Evolutionary conservation across 345 rosid genomes (phyloP).

Genomic region (Adansonia digitata): DNA sequence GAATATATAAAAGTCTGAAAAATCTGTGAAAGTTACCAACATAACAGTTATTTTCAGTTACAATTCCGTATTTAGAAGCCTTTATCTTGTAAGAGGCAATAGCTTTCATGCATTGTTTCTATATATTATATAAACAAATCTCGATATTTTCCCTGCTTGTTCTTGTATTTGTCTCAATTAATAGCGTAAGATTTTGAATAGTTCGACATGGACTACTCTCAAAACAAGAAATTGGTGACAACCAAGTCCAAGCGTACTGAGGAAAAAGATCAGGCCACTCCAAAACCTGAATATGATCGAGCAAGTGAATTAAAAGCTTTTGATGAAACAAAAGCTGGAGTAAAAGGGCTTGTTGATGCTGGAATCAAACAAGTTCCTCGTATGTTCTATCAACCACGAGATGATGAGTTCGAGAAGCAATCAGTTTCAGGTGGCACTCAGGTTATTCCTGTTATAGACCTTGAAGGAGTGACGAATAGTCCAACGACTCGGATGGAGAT

Average conservation of each 20-base stretch:
- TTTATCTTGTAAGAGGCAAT: not conserved
- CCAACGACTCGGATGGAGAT: not conserved
- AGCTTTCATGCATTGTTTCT: not conserved
- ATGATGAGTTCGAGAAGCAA: not conserved
- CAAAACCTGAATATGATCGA: constrained; percentile 1
- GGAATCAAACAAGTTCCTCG: constrained; percentile 22
- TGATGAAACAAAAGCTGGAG: constrained; percentile 28
- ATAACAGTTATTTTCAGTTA: not conserved
- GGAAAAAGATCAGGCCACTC: not conserved
- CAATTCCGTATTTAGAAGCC: not conserved
- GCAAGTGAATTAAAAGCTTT: constrained; percentile 18
- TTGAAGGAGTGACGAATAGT: constrained; percentile 8
- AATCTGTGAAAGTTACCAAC: not conserved
- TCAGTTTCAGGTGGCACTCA: not conserved
- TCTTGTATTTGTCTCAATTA: not conserved
- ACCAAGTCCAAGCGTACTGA: not conserved
- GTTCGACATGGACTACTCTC: not conserved
- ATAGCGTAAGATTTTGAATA: not conserved
- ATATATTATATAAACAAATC: not conserved
- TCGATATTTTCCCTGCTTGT: not conserved
- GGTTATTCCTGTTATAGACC: constrained; percentile 40
- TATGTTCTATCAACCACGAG: constrained; percentile 23
- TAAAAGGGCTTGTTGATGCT: constrained; percentile 23
- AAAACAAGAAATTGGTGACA: not conserved
- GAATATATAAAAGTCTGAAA: no score